A percentile compares a stretch with the other conserved stretches of the same genome.
These are phyloP conservation scores for Amphirosellinia nigrospora DNA, from an alignment of 495 filamentous ascomycete genomes.

Conservation along the genomic window DNA sequence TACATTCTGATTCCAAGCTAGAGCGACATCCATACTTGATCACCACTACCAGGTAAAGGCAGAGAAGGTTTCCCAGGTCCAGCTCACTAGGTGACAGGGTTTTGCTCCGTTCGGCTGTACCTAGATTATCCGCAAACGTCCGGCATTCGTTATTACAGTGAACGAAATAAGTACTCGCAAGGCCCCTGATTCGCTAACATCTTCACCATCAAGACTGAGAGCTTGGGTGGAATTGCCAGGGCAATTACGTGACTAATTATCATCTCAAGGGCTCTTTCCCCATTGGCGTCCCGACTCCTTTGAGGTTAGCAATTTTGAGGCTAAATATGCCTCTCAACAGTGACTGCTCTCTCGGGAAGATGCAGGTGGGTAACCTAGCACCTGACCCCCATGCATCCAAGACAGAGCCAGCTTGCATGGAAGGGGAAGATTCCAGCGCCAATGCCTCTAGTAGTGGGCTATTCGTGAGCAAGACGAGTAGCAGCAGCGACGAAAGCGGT, in stretches of 20 bases:
- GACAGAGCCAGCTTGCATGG: not conserved
- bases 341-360: not conserved
- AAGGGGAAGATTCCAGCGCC: not conserved
- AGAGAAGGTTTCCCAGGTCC: not conserved
- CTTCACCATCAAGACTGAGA: not conserved
- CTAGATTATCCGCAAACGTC: too few species aligned
- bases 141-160: not conserved
- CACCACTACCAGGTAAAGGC: not conserved
- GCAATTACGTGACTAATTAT: not conserved
- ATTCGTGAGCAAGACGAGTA: not conserved
- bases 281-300: not conserved
- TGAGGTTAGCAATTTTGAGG: not conserved
- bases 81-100: not conserved
- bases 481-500: conserved; percentile 1
- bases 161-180: not conserved
- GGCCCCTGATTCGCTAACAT: not conserved
- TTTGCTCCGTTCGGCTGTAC: not conserved
- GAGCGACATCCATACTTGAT: not conserved
- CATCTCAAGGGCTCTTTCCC: not conserved
- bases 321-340: not conserved
- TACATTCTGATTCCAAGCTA: not conserved
- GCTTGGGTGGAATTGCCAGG: not conserved
- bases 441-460: not conserved
- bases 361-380: not conserved
- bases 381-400: not conserved